These are phyloP conservation scores for Botrytis byssoidea DNA, from an alignment of 2,329 filamentous ascomycete species.

Conservation along the genomic window DNA sequence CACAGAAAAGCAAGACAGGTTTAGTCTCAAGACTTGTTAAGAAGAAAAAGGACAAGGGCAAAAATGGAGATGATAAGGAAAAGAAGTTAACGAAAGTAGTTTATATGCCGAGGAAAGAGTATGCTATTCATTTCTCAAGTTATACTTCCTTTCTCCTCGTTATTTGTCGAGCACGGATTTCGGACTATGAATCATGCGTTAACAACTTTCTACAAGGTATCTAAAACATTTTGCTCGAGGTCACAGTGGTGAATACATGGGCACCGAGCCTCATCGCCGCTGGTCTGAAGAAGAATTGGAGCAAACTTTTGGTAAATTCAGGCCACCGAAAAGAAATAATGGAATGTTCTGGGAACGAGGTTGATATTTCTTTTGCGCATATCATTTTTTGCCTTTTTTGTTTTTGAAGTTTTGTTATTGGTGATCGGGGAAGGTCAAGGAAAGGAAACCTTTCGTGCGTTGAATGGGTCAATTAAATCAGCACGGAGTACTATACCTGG, in stretches of 20 bases:
- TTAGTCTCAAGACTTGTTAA: conserved; percentile 14
- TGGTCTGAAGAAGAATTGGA: conserved; percentile 39
- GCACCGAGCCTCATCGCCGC: conserved; percentile 33
- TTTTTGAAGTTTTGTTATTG: not conserved
- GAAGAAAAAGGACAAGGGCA: conserved; percentile 25
- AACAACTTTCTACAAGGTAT: conserved; percentile 23
- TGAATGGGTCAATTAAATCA: not conserved
- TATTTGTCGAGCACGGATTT: not conserved
- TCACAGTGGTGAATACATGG: conserved; percentile 34
- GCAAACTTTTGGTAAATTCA: conserved; percentile 32
- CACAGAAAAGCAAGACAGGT: not conserved
- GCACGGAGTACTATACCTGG: conserved; percentile 10
- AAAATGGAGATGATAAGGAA: not conserved
- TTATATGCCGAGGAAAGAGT: conserved; percentile 37
- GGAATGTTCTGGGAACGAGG: conserved; percentile 19
- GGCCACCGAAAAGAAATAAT: conserved; percentile 24
- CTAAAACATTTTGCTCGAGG: conserved; percentile 36
- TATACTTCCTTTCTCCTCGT: not conserved
- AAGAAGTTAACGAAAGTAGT: conserved; percentile 33
- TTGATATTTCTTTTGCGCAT: not conserved
- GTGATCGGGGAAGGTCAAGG: not conserved
- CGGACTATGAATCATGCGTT: not conserved
- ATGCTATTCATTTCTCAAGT: not conserved
- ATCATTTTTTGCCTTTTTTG: not conserved
- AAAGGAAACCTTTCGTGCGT: not conserved